Base-by-base conservation (phyloP, 1,139 yeast genomes). In the Pichia sp. region DNA sequence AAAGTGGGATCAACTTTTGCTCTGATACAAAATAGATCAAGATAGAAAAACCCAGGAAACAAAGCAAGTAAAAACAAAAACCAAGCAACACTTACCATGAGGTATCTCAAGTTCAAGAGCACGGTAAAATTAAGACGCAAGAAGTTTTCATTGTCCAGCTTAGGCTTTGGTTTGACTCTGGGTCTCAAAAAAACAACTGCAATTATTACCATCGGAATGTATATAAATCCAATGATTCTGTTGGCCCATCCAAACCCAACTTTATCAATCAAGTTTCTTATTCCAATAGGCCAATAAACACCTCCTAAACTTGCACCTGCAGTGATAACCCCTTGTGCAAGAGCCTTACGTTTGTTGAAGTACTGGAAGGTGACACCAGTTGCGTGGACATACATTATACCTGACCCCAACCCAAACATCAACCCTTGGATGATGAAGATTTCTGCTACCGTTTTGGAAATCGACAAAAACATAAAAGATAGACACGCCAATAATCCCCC, bases 281-380 rank as follows among this genome's bases (percentile, higher is more conserved):
- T 67, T 3, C 71, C 72, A 55, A 76, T 70, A 1, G 81, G 80
- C 73, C 78, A 78, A 31, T 75, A 73, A 15, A 85, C 75, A 2
- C 90, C 90, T 1, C 89, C 90, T 6, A 77, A 68, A 8, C 87
- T 83, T 1, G 86, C 76, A 0, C 89, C 88, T 1, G 83, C 77
- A 0, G 84, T 76, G 0, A 81, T 78, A 1, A 84, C 60, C 3
- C 87, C 85, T 11, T 76, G 68, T 1, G 86, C 89, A 31, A 82
- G 66, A 0, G 84, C 81, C 56, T 87, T 73, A 57, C 71, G 76
- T 57, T 72, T 75, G 57, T 77, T 72, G 67, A 84, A 85, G 70
- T 79, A 85, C 59, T 80, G 85, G 13, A 79, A 76, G 11, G 77
- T 54, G 7, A 78, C 65, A 6, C 77, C 70, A 29, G 74, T 63